Base-by-base conservation (phyloP, 108 stramenopile species). In the Pseudonitzschia pungens region DNA sequence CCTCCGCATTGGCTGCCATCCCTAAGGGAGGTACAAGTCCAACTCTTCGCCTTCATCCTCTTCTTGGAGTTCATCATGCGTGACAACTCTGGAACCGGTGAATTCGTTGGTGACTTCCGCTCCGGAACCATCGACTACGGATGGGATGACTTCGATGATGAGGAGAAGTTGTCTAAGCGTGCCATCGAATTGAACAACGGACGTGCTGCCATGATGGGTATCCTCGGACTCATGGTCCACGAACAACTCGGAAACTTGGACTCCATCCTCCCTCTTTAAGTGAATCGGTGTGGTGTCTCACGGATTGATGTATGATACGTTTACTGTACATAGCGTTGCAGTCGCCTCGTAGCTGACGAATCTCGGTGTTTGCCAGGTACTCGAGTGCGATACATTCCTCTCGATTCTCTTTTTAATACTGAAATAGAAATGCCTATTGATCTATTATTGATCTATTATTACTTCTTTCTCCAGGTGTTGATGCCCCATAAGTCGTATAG, bases 21-120 rank as follows among this genome's bases (percentile, higher is more conserved):
- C 85, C 83, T 20, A 75, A 69, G 54, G 85, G 84, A 56, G 89
- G 87, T n/a, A 55, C 77, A 77, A 15, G 59, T 81, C 52, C 86
- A 87, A 59, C 43, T 90, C 32, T 69, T 88, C 57, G 89, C 87
- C 80, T 89, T 89, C 70, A 75, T 89, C 50, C 83, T 85, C 22
- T 75, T 83, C 80, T 69, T 89, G 31, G 88, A 89, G 67, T 66
- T 56, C 67, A 77, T 84, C 75, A 84, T 84, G 86, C 82, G 81
- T 78, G 81, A 82, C 53, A 64, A 80, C 32, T 48, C 69, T 9
- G 79, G 77, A 68, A 65, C 57, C 14, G 78, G 72, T 41, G 84
- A 85, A 58, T 91, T 91, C 82, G 60, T 74, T 50, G 89, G 89
- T 53, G 89, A 91, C 68, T 91, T 87, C 87, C 89, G 89, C 65